Percentiles rank a stretch among this genome's conserved stretches.
Conservation (phyloP, 441 rosid genomes). For the Daphne laureola region DNA sequence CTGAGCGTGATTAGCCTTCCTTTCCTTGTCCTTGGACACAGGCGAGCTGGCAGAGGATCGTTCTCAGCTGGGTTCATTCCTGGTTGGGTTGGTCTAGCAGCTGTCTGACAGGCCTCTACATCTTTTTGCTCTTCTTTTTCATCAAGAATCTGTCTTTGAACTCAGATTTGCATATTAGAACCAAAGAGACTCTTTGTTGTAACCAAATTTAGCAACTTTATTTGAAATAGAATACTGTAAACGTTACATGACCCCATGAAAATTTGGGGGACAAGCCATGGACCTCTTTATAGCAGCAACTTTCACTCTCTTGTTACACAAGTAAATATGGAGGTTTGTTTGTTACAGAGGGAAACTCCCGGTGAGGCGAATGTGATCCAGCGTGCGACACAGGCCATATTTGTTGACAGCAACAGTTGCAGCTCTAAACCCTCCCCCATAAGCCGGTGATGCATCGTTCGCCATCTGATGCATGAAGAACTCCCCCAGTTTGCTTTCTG, state of each 20-base stretch:
- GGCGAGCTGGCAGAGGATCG: too few relatives aligned
- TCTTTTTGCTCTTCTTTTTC: too few relatives aligned
- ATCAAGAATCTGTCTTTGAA: too few relatives aligned
- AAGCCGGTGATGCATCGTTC: slow-evolving; percentile 74
- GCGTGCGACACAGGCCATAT: slow-evolving; percentile 64
- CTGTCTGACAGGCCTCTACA: too few relatives aligned
- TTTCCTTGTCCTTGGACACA: too few relatives aligned
- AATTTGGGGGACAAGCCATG: slow-evolving; percentile 20
- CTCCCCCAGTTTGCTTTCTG: slow-evolving; percentile 76
- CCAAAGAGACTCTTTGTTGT: too few relatives aligned
- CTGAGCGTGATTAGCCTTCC: too few relatives aligned
- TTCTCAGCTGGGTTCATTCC: too few relatives aligned
- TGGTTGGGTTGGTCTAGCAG: too few relatives aligned
- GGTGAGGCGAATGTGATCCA: slow-evolving; percentile 57
- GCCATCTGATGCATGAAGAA: slow-evolving; percentile 86
- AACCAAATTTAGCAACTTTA: too few relatives aligned
- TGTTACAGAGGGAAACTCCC: slow-evolving; percentile 62
- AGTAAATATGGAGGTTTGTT: background rate
- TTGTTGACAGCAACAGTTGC: slow-evolving; percentile 77
- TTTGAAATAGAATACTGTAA: background rate
- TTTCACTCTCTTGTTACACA: background rate
- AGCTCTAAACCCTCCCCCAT: slow-evolving; percentile 83
- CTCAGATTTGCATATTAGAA: too few relatives aligned
- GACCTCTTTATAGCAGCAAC: slow-evolving; percentile 16
- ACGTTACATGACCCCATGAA: slow-evolving; percentile 23